Percentiles rank a stretch among this genome's conserved stretches.
Evolutionary conservation across 768 basidiomycete species (phyloP).

Genomic region (Mycena floridula): DNA sequence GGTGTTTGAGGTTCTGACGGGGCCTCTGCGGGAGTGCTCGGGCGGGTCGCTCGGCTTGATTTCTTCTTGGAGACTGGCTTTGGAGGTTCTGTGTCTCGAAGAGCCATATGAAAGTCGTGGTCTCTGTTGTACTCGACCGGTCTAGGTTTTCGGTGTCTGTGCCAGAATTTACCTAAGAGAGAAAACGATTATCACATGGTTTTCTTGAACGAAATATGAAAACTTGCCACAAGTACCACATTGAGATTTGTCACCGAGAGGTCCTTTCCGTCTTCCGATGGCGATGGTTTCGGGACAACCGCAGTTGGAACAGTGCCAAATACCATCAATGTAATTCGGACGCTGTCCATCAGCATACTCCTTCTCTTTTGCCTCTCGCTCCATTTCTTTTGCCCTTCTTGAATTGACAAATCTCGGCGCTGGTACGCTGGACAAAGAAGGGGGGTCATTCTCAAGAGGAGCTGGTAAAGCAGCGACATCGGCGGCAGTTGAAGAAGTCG

Average conservation of each 20-base stretch:
- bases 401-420: conserved; percentile 42
- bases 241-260: conserved; percentile 83
- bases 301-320: conserved; percentile 95
- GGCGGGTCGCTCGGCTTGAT: conserved; percentile 37
- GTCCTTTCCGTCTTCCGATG: conserved; percentile 82
- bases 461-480: conserved; percentile 52
- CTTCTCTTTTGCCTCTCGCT: conserved; percentile 77
- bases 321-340: conserved; percentile 72
- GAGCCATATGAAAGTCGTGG: conserved; percentile 60
- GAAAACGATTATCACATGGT: conserved; percentile 5
- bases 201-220: conserved; percentile 2
- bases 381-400: conserved; percentile 66
- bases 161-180: conserved; percentile 79
- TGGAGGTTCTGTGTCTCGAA: conserved; percentile 49
- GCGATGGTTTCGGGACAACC: conserved; percentile 87
- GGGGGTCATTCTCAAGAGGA: conserved; percentile 58
- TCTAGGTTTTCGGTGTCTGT: conserved; percentile 74
- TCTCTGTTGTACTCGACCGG: conserved; percentile 78
- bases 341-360: conserved; percentile 82
- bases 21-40: conserved; percentile 32
- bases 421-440: conserved; percentile 27
- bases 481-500: conserved; percentile 63
- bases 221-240: conserved; percentile 88
- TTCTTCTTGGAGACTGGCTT: conserved; percentile 54
- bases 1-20: conserved; percentile 51